phyloP scores from a whole-genome alignment of 2,329 filamentous ascomycete genomes.

The Penicillium sp. region DNA sequence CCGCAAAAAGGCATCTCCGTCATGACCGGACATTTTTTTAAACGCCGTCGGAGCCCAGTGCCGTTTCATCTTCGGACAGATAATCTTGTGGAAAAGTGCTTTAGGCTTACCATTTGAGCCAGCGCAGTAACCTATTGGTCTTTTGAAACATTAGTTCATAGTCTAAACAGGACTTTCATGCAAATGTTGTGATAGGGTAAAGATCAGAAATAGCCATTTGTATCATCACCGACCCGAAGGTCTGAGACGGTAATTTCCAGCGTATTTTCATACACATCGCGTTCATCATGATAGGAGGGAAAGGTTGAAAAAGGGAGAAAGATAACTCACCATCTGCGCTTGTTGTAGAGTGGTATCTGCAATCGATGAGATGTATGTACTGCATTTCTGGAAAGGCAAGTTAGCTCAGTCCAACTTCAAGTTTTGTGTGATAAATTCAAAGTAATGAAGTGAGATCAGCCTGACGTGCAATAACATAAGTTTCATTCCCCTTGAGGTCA shows the following conservation, averaged over 20 bases:
- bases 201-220: conserved; percentile 80
- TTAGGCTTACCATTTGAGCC: conserved; percentile 25
- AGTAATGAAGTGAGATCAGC: conserved; percentile 64
- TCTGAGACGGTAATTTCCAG: conserved; percentile 98
- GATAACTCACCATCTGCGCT: conserved; percentile 26
- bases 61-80: conserved; percentile 52
- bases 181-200: conserved; percentile 16
- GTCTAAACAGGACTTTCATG: conserved; percentile 7
- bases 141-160: conserved; percentile 22
- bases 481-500: conserved; percentile 81
- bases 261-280: conserved; percentile 57
- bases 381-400: conserved; percentile 17
- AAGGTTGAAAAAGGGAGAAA: conserved; percentile 33
- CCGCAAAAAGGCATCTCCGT: conserved; percentile 83
- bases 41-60: conserved; percentile 90
- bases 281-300: conserved; percentile 56
- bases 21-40: conserved; percentile 59
- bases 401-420: conserved; percentile 20
- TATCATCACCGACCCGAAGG: conserved; percentile 69
- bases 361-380: background rate
- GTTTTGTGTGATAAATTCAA: conserved; percentile 15
- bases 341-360: background rate
- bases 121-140: conserved; percentile 12
- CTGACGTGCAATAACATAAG: conserved; percentile 79
- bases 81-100: conserved; percentile 1